Conservation (phyloP, 2,329 filamentous ascomycete species). For the Raffaelea ambrosiae region DNA sequence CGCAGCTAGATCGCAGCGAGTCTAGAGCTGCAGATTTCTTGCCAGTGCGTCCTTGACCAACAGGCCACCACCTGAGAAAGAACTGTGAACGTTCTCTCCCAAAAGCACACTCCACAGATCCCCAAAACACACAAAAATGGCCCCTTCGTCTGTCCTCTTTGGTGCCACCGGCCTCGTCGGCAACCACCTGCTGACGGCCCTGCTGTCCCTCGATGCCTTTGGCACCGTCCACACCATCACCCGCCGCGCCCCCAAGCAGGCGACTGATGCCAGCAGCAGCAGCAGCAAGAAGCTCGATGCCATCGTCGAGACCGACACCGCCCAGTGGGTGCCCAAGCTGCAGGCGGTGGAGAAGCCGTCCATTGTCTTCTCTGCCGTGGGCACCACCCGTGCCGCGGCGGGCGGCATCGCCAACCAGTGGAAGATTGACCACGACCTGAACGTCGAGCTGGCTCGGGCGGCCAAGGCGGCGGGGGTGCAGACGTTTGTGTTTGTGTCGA, state of each 20-base stretch:
- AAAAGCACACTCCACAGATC: too few species aligned
- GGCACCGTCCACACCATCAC: constrained; percentile 54
- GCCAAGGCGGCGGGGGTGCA: constrained; percentile 64
- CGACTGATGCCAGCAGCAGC: constrained; percentile 40
- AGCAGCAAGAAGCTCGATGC: constrained; percentile 55
- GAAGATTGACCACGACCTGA: constrained; percentile 82
- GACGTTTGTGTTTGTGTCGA: constrained; percentile 71
- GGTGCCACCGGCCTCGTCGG: constrained; percentile 64
- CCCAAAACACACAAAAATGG: too few species aligned
- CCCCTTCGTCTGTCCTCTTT: constrained; percentile 32
- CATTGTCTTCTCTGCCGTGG: constrained; percentile 69
- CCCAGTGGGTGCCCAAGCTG: constrained; percentile 59
- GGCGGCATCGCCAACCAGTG: constrained; percentile 73
- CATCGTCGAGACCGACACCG: constrained; percentile 58
- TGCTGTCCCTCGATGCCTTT: constrained; percentile 46
- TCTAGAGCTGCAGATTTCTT: too few species aligned
- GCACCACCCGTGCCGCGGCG: constrained; percentile 67
- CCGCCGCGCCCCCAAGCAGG: constrained; percentile 51
- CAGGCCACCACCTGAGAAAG: too few species aligned
- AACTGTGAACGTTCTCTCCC: too few species aligned
- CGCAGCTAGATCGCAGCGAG: too few species aligned
- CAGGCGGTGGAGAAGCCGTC: constrained; percentile 31
- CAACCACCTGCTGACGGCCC: constrained; percentile 61
- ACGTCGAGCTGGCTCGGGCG: constrained; percentile 66
- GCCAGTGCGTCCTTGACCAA: too few species aligned